Evolutionary conservation across 257 asterid genomes (phyloP), one percentile per base, ranked within the genome.

Genomic region (Thymus mandschuricus): DNA sequence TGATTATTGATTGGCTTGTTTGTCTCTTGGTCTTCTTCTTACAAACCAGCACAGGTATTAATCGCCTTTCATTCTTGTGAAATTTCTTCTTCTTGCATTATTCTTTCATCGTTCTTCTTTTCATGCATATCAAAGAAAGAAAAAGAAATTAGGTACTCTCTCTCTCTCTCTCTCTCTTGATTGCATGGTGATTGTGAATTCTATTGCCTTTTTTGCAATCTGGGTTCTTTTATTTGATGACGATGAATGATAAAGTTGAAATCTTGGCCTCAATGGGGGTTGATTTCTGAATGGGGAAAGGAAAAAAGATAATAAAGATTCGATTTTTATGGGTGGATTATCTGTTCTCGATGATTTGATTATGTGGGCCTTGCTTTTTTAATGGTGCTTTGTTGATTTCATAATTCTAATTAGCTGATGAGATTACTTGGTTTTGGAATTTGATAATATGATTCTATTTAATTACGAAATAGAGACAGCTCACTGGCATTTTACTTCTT

Each of bases 11-110:
- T 65, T 29, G 64, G 52, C 40, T 11, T 51, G 3, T 21, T 21
- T 46, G 73, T 72, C 70, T 60, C 30, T 65, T 40, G 44, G 70
- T 78, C 67, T 66, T 45, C 71, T 58, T 56, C 21, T 28, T 56
- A 55, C 10, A 29, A 28, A 3, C 60, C 56, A 44, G 40, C 51
- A 2, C 59, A 70, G 75, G 51, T 54, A 52, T 46, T 45, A 12
- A 63, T 33, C 55, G 31, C 43, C 72, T 35, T 60, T 61, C 46
- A 48, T 61, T 78, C 75, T 44, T 56, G 7, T 38, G 13, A 2
- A 30, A 29, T 8, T 68, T 46, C 59, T 44, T 35, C 58, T 52
- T 50, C 21, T n/a, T 45, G 0, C 12, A 8, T 51, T 34, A 0
- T 62, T 40, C 45, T 35, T 49, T 58, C 69, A 58, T 29, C 21